Evolutionary conservation across 345 rosid species (phyloP), one percentile per base, ranked within the genome.

Genomic region (Chamaenerion angustifolium): DNA sequence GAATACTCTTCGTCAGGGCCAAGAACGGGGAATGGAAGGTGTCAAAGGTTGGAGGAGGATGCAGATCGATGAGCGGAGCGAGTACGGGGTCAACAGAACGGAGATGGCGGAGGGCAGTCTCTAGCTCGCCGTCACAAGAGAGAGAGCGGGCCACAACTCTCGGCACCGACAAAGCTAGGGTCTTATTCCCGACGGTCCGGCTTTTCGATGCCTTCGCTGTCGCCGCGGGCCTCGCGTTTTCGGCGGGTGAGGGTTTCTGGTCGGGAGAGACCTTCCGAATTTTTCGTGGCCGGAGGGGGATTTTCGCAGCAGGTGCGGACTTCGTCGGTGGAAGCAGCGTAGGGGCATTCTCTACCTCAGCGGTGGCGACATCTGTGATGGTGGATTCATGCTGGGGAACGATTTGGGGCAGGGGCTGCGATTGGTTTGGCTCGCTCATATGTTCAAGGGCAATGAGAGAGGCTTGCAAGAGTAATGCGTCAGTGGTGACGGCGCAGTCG

Each of bases 201-300:
- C 37, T 31, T 31, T 31, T 31, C 37, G 37, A 31, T 4, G 10
- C 37, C 37, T 31, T 31, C 37, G 37, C 8, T 4, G 37, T 1
- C 7, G 37, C 37, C 10, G 37, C 37, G 37, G 37, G 2, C 37
- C 5, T 31, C 6, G 8, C 37, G 37, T 31, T 31, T 31, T 31
- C 37, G 37, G 8, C 8, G 8, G 48, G 14, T 14, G 64, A 54
- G 31, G 62, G 56, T 12, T 67, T 50, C 25, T 66, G 16, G 49
- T 74, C 87, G 11, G 83, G 86, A 11, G 88, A 79, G 55, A 85
- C 71, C 60, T 85, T 93, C 11, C 83, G 80, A 64, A 82, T 65
- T 71, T 88, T 82, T 12, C 90, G 81, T 54, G 95, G 99, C 42
- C 95, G 96, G 17, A 77, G 68, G 40, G 99, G 99, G 63, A 88